Conservation (phyloP, 306 rosid species). For the Alnus glutinosa region DNA sequence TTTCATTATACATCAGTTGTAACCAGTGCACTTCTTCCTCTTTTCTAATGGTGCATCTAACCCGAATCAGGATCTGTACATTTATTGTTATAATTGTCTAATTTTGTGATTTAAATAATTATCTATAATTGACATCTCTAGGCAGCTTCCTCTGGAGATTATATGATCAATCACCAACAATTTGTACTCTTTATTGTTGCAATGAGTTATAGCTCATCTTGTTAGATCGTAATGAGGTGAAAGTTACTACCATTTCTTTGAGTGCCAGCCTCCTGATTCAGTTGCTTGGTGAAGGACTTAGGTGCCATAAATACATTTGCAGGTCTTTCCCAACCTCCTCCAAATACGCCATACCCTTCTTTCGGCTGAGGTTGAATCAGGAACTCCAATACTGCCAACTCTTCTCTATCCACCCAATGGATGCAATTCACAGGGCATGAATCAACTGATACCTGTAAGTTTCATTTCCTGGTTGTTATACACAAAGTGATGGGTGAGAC, state of each 20-base stretch:
- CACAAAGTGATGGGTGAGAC: too few relatives aligned
- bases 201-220: not conserved
- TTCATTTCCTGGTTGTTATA: not conserved
- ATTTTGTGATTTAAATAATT: not conserved
- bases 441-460: slow-evolving; percentile 64
- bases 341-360: slow-evolving; percentile 69
- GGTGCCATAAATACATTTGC: slow-evolving; percentile 76
- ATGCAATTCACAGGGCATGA: slow-evolving; percentile 83
- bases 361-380: slow-evolving; percentile 66
- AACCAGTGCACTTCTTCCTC: not conserved
- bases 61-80: not conserved
- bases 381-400: slow-evolving; percentile 64
- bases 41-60: not conserved
- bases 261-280: slow-evolving; percentile 26
- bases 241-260: slow-evolving; percentile 32
- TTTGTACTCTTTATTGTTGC: not conserved
- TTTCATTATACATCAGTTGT: not conserved
- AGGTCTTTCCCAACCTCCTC: slow-evolving; percentile 86
- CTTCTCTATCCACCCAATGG: slow-evolving; percentile 68
- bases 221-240: not conserved
- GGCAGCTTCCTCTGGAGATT: not conserved
- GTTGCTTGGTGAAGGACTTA: slow-evolving; percentile 49
- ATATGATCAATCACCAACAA: not conserved
- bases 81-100: not conserved
- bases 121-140: not conserved